phyloP scores from a whole-genome alignment of 2,329 filamentous ascomycete genomes.

The Trichoderma oligosporum region DNA sequence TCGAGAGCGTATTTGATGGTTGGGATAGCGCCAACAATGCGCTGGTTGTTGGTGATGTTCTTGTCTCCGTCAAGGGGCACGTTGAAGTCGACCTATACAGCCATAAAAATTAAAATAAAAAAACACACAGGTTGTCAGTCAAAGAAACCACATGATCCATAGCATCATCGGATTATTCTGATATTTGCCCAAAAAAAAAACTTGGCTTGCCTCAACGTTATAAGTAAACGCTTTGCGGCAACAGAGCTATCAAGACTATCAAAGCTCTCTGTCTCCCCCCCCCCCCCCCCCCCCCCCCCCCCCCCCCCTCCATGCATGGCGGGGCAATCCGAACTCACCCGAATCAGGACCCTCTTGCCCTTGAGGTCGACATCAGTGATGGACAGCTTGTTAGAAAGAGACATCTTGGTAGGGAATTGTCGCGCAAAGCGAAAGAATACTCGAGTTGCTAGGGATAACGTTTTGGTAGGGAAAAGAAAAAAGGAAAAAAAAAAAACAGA shows the following conservation, averaged over 20 bases:
- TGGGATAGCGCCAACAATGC: conserved; percentile 91
- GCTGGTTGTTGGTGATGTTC: conserved; percentile 97
- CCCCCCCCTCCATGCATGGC: conserved; percentile 23
- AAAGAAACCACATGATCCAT: too few species aligned
- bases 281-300: not conserved
- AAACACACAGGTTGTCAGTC: conserved; percentile 1
- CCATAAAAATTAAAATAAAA: too few species aligned
- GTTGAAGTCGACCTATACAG: conserved; percentile 98
- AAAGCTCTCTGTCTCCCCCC: not conserved
- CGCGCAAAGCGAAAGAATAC: not conserved
- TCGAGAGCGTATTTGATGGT: conserved; percentile 94
- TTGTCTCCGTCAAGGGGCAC: conserved; percentile 90
- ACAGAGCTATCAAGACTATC: not conserved
- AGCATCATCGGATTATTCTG: too few species aligned
- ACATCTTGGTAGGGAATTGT: conserved; percentile 61
- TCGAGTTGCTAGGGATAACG: conserved; percentile 13
- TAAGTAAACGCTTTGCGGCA: not conserved
- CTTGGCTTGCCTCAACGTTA: too few species aligned
- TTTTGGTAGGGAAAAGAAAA: not conserved
- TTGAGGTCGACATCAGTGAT: conserved; percentile 96
- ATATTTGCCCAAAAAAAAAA: too few species aligned
- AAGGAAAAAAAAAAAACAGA: not conserved
- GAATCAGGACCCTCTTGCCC: conserved; percentile 96
- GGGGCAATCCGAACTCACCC: conserved; percentile 59
- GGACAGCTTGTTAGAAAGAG: conserved; percentile 96